Conservation (phyloP, 2,329 filamentous ascomycete genomes). For the Pseudogymnoascus sp. region DNA sequence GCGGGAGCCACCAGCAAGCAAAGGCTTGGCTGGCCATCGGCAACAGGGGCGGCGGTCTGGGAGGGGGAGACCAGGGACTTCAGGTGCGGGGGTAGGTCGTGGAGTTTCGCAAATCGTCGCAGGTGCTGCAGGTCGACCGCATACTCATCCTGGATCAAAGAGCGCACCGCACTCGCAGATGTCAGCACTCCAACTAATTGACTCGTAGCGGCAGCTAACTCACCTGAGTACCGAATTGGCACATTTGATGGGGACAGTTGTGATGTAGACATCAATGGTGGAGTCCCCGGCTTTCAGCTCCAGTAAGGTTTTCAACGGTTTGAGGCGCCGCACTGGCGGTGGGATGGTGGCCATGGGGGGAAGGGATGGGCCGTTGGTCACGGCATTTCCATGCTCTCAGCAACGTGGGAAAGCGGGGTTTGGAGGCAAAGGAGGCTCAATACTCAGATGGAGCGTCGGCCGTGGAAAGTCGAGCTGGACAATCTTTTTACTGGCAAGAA, state of each 20-base stretch:
- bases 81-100: constrained; percentile 50
- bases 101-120: constrained; percentile 66
- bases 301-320: constrained; percentile 58
- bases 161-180: constrained; percentile 44
- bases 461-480: background rate
- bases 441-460: background rate
- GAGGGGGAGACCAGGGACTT: constrained; percentile 10
- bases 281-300: constrained; percentile 54
- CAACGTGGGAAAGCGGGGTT: background rate
- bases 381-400: background rate
- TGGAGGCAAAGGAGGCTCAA: background rate
- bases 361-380: background rate
- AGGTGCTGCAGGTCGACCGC: constrained; percentile 64
- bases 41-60: background rate
- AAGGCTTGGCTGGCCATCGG: constrained; percentile 29
- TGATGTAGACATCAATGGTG: constrained; percentile 59
- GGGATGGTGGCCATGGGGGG: background rate
- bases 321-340: constrained; percentile 29
- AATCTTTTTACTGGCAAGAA: background rate
- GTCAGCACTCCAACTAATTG: constrained; percentile 6
- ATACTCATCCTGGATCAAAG: constrained; percentile 51
- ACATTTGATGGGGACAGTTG: constrained; percentile 63
- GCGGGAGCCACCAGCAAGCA: constrained; percentile 46
- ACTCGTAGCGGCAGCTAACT: constrained; percentile 26
- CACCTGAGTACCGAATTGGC: constrained; percentile 69